phyloP scores from a whole-genome alignment of 2,329 filamentous ascomycete genomes.

The Coniochaeta prunicola region DNA sequence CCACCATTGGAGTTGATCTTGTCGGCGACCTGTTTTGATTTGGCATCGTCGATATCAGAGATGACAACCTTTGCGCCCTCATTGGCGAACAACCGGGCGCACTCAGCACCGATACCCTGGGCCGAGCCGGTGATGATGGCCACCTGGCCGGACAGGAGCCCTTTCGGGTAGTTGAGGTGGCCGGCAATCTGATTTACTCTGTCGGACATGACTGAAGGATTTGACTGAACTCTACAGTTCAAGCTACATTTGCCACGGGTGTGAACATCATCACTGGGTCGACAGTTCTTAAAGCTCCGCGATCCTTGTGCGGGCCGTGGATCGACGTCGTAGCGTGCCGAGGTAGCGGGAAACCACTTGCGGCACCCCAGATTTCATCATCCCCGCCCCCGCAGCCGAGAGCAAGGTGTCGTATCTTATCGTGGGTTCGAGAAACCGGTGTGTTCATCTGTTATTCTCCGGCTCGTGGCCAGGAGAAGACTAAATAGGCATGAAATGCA shows the following conservation, averaged over 20 bases:
- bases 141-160: constrained; percentile 70
- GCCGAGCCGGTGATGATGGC: constrained; percentile 84
- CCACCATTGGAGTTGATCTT: constrained; percentile 61
- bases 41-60: constrained; percentile 74
- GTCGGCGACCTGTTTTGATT: constrained; percentile 60
- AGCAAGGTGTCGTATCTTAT: background rate
- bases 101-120: constrained; percentile 83
- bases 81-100: constrained; percentile 74
- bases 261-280: background rate
- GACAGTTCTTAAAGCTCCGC: background rate
- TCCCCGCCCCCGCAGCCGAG: background rate
- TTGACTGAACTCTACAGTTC: background rate
- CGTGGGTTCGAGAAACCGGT: background rate
- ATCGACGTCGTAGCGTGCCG: constrained; percentile 1
- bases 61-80: constrained; percentile 82
- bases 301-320: background rate
- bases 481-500: background rate
- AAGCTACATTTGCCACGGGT: background rate
- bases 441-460: background rate
- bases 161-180: constrained; percentile 77
- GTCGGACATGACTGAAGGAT: constrained; percentile 35
- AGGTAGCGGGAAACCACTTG: constrained; percentile 3
- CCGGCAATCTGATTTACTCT: constrained; percentile 65
- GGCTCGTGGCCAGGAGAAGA: background rate
- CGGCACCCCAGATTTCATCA: background rate